A percentile compares a stretch with the other conserved stretches of the same genome.
Conservation (phyloP, 495 filamentous ascomycete species). For the Chaetomium fimeti region DNA sequence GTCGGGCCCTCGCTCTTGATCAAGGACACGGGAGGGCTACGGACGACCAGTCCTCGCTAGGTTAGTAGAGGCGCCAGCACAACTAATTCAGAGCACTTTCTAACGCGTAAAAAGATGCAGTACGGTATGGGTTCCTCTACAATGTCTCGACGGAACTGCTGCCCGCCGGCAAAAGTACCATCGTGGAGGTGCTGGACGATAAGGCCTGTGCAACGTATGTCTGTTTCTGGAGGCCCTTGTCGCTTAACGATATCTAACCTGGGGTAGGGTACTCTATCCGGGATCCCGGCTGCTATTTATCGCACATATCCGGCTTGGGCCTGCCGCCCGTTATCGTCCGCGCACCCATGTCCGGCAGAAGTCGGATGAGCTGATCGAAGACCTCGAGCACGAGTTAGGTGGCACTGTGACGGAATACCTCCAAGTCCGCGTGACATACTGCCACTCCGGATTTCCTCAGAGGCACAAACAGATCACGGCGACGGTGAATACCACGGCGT, state of each 20-base stretch:
- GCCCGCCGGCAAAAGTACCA: constrained; percentile 31
- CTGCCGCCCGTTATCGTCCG: constrained; percentile 3
- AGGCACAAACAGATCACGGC: not conserved
- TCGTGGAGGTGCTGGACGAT: constrained; percentile 43
- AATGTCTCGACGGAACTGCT: constrained; percentile 42
- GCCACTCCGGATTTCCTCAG: constrained; percentile 50
- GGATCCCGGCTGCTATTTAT: constrained; percentile 43
- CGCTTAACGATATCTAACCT: not conserved
- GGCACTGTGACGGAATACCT: constrained; percentile 41
- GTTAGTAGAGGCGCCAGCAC: constrained; percentile 14
- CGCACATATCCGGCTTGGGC: constrained; percentile 37
- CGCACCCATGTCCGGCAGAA: constrained; percentile 33
- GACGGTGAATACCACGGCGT: constrained; percentile 1
- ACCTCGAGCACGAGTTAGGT: constrained; percentile 52
- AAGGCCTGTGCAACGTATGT: constrained; percentile 31
- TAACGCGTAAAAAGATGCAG: constrained; percentile 22
- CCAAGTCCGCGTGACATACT: constrained; percentile 48
- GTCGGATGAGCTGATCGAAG: constrained; percentile 51
- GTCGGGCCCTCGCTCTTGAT: constrained; percentile 21
- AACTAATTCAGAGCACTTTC: not conserved
- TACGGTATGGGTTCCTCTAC: constrained; percentile 45
- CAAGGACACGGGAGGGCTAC: not conserved
- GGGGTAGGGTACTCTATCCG: constrained; percentile 30
- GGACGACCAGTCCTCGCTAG: constrained; percentile 4
- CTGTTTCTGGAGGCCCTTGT: not conserved